These are phyloP conservation scores for Aspergillus sparsus DNA, from an alignment of 495 filamentous ascomycete species.

Conservation along the genomic window DNA sequence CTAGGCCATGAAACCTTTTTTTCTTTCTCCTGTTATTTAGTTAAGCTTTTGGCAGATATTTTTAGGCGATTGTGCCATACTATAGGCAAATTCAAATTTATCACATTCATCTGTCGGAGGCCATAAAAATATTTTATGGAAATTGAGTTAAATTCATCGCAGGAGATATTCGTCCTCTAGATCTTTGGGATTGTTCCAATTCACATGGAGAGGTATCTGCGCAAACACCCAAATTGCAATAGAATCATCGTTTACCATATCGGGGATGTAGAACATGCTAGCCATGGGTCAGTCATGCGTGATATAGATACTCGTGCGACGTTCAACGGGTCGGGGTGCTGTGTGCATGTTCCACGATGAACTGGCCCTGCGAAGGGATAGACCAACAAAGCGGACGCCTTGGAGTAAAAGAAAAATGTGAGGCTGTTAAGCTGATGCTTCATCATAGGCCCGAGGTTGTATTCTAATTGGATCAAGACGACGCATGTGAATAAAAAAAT, in stretches of 20 bases:
- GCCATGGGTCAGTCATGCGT: conserved; percentile 13
- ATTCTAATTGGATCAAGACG: conserved; percentile 15
- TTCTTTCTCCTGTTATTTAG: not conserved
- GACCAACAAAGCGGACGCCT: conserved; percentile 12
- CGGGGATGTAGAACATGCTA: conserved; percentile 6
- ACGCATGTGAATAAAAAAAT: conserved; percentile 16
- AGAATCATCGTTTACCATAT: not conserved
- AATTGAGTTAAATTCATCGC: not conserved
- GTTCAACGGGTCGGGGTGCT: conserved; percentile 11
- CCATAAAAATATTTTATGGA: too few relatives aligned
- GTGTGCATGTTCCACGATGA: conserved; percentile 23
- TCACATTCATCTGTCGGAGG: too few relatives aligned
- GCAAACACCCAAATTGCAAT: not conserved
- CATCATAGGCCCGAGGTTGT: conserved; percentile 12
- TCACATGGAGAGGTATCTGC: not conserved
- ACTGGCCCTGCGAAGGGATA: conserved; percentile 17
- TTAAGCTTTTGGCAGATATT: not conserved
- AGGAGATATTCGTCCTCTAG: not conserved
- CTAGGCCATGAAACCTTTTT: conserved; percentile 5
- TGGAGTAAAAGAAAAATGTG: conserved; percentile 18
- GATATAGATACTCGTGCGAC: conserved; percentile 20
- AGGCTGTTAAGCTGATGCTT: conserved; percentile 21
- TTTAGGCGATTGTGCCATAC: not conserved
- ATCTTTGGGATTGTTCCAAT: too few relatives aligned
- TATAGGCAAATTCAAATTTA: too few relatives aligned